These are phyloP conservation scores for Magnaporthales sp. DNA, from an alignment of 2,329 filamentous ascomycete species.

Conservation along the genomic window DNA sequence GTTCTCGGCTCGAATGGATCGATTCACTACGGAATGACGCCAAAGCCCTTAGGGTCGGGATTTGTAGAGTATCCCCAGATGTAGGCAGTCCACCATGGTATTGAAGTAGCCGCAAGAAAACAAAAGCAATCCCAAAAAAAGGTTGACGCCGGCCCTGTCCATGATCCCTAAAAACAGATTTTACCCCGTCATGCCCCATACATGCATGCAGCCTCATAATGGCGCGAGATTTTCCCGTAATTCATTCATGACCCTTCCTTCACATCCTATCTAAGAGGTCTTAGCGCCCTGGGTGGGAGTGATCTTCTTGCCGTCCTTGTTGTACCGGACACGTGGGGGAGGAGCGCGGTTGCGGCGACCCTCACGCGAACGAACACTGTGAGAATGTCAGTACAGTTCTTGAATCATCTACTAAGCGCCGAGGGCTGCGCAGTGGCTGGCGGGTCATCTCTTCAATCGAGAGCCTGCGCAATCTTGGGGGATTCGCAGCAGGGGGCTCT, in stretches of 20 bases:
- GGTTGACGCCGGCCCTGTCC: conserved; percentile 2
- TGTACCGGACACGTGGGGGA: conserved; percentile 95
- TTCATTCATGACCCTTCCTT: background rate
- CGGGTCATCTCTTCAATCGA: background rate
- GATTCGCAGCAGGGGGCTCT: background rate
- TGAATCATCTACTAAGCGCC: conserved; percentile 8
- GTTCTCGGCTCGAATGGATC: background rate
- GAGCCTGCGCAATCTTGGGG: background rate
- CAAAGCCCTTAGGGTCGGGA: background rate
- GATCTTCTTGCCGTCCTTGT: conserved; percentile 99
- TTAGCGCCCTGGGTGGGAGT: conserved; percentile 74
- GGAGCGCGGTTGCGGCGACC: conserved; percentile 98
- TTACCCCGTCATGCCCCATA: conserved; percentile 1
- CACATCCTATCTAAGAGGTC: conserved; percentile 27
- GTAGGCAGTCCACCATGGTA: background rate
- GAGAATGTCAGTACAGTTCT: conserved; percentile 26
- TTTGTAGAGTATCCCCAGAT: background rate
- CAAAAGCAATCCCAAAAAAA: conserved; percentile 5
- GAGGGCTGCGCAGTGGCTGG: background rate
- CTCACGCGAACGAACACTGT: conserved; percentile 90
- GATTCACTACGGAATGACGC: background rate
- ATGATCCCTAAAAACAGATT: conserved; percentile 1
- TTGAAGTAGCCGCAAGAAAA: background rate
- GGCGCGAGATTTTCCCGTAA: background rate
- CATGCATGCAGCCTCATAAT: background rate